phyloP scores from a whole-genome alignment of 2,329 filamentous ascomycete genomes.

The Westerdykella sp. region DNA sequence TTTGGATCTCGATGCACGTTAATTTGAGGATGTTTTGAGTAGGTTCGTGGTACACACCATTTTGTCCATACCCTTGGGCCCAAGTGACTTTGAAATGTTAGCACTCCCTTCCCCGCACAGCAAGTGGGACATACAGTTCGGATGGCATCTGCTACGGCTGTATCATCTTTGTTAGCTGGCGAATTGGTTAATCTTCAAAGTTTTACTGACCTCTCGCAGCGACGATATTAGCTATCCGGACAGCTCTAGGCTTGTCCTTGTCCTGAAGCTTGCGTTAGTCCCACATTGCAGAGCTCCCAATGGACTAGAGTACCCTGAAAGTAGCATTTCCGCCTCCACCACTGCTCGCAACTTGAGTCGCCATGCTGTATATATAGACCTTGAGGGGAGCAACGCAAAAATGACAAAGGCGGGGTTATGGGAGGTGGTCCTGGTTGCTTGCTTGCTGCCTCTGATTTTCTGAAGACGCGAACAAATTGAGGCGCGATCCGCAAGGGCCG shows the following conservation, averaged over 20 bases:
- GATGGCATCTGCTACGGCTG: conserved; percentile 95
- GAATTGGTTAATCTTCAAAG: conserved; percentile 13
- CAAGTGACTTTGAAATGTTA: conserved; percentile 58
- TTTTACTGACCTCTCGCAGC: conserved; percentile 73
- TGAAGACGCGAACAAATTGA: conserved; percentile 13
- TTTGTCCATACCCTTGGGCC: conserved; percentile 97
- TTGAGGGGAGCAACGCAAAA: conserved; percentile 8
- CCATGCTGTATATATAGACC: conserved; percentile 22
- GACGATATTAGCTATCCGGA: conserved; percentile 93
- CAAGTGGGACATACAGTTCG: conserved; percentile 57
- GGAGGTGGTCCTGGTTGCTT: conserved; percentile 8
- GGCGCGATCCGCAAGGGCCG: conserved; percentile 12
- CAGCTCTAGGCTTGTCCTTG: conserved; percentile 98
- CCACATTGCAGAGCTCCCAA: conserved; percentile 18
- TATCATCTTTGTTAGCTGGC: conserved; percentile 17
- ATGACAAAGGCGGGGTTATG: conserved; percentile 15
- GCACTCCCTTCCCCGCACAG: conserved; percentile 13
- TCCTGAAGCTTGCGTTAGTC: conserved; percentile 48
- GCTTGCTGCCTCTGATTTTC: conserved; percentile 15
- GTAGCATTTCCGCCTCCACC: conserved; percentile 52
- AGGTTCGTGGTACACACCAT: conserved; percentile 52
- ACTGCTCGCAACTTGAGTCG: conserved; percentile 24
- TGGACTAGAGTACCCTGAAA: conserved; percentile 51
- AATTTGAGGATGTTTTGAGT: conserved; percentile 5
- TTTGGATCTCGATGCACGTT: conserved; percentile 61